Conservation (phyloP, 225 moss, liverwort and hornwort species). For the Marchantia polymorpha region DNA sequence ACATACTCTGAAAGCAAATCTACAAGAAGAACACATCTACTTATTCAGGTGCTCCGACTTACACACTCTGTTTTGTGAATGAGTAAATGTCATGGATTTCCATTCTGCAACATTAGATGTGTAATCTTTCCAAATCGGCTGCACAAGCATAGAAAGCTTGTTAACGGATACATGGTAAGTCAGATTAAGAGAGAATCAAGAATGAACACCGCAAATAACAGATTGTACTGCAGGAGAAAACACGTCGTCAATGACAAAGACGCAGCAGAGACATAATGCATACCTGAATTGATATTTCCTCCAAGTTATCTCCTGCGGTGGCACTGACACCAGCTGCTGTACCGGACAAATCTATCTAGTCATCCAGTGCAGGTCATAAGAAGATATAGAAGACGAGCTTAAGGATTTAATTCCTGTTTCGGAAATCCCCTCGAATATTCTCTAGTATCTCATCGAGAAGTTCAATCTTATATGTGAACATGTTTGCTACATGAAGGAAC, state of each 20-base stretch:
- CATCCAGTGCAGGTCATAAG: slow-evolving; percentile 1
- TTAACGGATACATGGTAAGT: background rate
- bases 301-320: slow-evolving; percentile 61
- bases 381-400: background rate
- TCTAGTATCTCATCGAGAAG: background rate
- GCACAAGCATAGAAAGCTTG: background rate
- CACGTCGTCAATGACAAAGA: background rate
- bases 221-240: background rate
- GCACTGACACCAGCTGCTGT: slow-evolving; percentile 57
- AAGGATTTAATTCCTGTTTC: background rate
- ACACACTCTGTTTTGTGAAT: slow-evolving; percentile 5
- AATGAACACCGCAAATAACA: background rate
- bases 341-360: slow-evolving; percentile 59
- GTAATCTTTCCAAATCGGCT: slow-evolving; percentile 5
- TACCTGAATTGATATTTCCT: slow-evolving; percentile 62
- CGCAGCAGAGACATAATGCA: background rate
- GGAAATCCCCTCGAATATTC: background rate
- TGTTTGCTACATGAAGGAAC: background rate
- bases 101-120: background rate
- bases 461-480: background rate
- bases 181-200: background rate
- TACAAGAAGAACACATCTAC: background rate
- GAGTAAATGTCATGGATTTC: slow-evolving; percentile 1
- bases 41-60: slow-evolving; percentile 1
- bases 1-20: no score